Evolutionary conservation across 257 asterid species (phyloP).

Genomic region (Marsdenia floribunda): DNA sequence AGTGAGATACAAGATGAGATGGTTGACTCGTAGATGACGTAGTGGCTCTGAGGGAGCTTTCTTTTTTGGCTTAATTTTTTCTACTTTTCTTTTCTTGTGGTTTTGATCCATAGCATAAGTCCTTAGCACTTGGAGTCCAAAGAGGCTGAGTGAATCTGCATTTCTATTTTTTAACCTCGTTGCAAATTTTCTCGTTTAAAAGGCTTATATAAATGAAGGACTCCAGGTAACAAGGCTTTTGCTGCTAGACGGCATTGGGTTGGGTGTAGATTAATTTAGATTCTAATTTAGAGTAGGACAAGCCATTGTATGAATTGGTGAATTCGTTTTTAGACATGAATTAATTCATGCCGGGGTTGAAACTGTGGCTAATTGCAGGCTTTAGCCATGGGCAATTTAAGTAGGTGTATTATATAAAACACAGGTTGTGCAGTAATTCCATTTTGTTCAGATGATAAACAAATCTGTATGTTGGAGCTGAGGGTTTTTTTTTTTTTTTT

Average conservation of each 20-base stretch:
- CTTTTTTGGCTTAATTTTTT: constrained; percentile 19
- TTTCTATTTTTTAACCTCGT: constrained; percentile 2
- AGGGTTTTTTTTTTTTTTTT: neutral
- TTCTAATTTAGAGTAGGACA: constrained; percentile 39
- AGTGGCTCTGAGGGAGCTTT: neutral
- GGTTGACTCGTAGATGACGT: constrained; percentile 55
- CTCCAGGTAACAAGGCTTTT: constrained; percentile 10
- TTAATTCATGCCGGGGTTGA: constrained; percentile 12
- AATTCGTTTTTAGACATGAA: constrained; percentile 22
- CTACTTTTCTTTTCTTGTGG: neutral
- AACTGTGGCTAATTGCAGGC: neutral
- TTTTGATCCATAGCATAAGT: neutral
- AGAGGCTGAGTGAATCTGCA: constrained; percentile 10
- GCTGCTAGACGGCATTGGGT: constrained; percentile 30
- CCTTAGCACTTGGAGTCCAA: constrained; percentile 9
- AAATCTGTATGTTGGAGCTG: constrained; percentile 13
- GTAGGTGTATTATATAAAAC: constrained; percentile 40
- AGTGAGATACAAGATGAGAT: constrained; percentile 90
- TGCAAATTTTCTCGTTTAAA: constrained; percentile 7
- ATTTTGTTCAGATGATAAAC: constrained; percentile 18
- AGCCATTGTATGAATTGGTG: constrained; percentile 26
- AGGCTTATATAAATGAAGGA: neutral
- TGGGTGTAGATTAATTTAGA: constrained; percentile 50
- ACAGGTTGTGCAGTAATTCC: constrained; percentile 41
- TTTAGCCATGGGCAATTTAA: constrained; percentile 3